Conservation (phyloP, 2,329 filamentous ascomycete genomes). For the Alternaria viburni region DNA sequence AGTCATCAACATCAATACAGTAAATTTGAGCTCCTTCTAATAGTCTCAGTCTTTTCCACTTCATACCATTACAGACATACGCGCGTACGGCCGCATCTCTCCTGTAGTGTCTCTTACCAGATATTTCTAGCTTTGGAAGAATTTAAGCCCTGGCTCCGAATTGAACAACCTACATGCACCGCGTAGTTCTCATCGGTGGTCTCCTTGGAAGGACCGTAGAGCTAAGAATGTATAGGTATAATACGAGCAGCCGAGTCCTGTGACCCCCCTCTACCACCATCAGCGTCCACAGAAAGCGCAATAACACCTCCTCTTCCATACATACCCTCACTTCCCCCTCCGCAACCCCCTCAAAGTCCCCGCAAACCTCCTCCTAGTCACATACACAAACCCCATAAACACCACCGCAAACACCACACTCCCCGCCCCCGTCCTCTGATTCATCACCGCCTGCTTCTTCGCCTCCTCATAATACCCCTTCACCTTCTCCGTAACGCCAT, state of each 20-base stretch:
- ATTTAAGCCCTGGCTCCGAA: neutral
- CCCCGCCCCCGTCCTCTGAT: slow-evolving; percentile 22
- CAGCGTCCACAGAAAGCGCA: neutral
- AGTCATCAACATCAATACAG: neutral
- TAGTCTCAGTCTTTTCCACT: neutral
- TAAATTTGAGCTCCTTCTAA: neutral
- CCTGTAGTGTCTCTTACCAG: neutral
- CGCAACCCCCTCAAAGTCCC: slow-evolving; percentile 31
- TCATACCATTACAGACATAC: no score
- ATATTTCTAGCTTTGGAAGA: neutral
- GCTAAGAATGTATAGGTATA: neutral
- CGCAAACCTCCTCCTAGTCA: slow-evolving; percentile 32
- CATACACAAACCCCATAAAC: slow-evolving; percentile 27
- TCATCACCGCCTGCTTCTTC: slow-evolving; percentile 24
- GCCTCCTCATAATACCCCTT: slow-evolving; percentile 30
- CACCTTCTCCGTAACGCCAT: slow-evolving; percentile 23
- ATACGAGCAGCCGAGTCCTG: neutral
- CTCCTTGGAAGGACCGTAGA: neutral
- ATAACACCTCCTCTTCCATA: no score
- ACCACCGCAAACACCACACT: slow-evolving; percentile 18
- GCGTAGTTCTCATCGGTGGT: neutral
- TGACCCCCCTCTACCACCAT: neutral
- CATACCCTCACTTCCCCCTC: neutral
- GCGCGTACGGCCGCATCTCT: neutral
- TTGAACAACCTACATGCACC: neutral